Evolutionary conservation across 495 filamentous ascomycete genomes (phyloP).

Genomic region (Neurospora sp.): DNA sequence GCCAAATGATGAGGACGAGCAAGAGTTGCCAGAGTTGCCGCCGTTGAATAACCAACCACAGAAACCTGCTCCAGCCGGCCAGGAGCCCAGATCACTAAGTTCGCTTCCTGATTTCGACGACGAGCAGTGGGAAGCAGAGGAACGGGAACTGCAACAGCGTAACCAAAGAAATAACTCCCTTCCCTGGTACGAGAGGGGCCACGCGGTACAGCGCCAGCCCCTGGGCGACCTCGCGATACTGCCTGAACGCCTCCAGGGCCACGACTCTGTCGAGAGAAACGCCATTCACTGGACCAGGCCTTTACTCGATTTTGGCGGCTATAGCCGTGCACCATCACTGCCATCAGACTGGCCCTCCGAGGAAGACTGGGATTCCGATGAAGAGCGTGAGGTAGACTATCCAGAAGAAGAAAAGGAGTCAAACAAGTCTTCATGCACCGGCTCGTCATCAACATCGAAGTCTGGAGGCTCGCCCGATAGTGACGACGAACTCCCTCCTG

Average conservation of each 20-base stretch:
- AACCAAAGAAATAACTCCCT: not conserved
- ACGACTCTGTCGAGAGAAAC: not conserved
- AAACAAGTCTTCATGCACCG: not conserved
- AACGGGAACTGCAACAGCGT: not conserved
- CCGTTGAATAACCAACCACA: not conserved
- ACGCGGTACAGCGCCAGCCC: not conserved
- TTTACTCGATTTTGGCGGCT: not conserved
- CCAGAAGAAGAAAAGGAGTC: not conserved
- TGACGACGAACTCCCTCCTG: not conserved
- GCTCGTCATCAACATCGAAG: not conserved
- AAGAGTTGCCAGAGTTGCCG: not conserved
- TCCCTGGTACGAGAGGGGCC: not conserved
- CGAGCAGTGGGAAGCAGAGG: not conserved
- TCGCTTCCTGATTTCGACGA: not conserved
- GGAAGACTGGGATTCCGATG: not conserved
- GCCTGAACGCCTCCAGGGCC: not conserved
- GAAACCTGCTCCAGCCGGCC: not conserved
- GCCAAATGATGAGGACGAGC: not conserved
- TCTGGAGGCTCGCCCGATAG: not conserved
- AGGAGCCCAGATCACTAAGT: not conserved
- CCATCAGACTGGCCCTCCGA: not conserved
- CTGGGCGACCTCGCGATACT: not conserved
- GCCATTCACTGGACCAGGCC: not conserved
- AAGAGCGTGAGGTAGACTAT: not conserved
- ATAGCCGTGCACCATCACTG: not conserved